These are phyloP conservation scores for Cryptosporidium baileyi DNA, from an alignment of 169 alveolate genomes.

Conservation along the genomic window DNA sequence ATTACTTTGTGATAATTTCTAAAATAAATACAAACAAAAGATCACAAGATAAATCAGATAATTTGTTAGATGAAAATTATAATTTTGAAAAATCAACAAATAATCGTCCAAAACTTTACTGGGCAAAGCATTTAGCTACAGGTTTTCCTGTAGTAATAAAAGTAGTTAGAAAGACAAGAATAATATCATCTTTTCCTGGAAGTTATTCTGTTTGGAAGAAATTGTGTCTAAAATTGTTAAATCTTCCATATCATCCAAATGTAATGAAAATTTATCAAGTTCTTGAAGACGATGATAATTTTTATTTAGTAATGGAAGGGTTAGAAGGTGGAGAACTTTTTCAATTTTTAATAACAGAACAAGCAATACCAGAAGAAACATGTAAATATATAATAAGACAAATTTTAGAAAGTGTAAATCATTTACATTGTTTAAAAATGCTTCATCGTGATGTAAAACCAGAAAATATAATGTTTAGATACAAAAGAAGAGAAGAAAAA, in stretches of 20 bases:
- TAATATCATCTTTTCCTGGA: conserved; percentile 56
- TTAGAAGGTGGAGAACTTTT: conserved; percentile 89
- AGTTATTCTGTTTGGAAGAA: conserved; percentile 78
- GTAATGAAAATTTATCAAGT: conserved; percentile 83
- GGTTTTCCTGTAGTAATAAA: conserved; percentile 69
- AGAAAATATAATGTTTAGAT: conserved; percentile 83
- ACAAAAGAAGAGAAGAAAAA: conserved; percentile 60
- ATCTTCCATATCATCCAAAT: conserved; percentile 82
- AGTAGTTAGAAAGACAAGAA: conserved; percentile 55
- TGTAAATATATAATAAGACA: conserved; percentile 88
- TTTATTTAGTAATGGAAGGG: conserved; percentile 84
- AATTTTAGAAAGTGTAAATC: conserved; percentile 82
- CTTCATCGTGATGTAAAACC: conserved; percentile 86
- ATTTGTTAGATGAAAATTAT: not conserved
- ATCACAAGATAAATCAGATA: conserved; percentile 36
- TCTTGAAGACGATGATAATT: conserved; percentile 83
- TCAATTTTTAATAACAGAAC: conserved; percentile 84
- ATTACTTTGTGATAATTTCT: conserved; percentile 18
- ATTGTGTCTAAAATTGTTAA: conserved; percentile 82
- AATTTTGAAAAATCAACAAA: not conserved
- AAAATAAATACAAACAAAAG: conserved; percentile 32
- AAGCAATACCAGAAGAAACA: conserved; percentile 86
- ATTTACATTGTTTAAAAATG: conserved; percentile 80
- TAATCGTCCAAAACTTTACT: conserved; percentile 57
- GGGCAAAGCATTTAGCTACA: conserved; percentile 67